A percentile compares a stretch with the other conserved stretches of the same genome.
These are phyloP conservation scores for Acephala macrosclerotiorum DNA, from an alignment of 2,329 filamentous ascomycete species.

Conservation along the genomic window DNA sequence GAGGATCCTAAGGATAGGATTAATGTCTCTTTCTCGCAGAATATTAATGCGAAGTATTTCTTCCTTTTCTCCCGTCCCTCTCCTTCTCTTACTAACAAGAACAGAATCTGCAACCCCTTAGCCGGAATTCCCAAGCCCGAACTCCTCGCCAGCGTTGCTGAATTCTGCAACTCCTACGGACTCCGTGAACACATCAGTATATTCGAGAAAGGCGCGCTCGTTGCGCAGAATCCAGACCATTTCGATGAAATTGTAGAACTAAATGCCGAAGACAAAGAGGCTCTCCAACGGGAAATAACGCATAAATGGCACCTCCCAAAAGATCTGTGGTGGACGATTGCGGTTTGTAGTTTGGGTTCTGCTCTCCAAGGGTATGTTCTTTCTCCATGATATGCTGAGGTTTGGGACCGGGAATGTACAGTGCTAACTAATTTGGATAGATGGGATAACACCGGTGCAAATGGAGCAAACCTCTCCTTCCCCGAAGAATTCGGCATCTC, in stretches of 20 bases:
- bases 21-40: constrained; percentile 15
- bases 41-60: constrained; percentile 22
- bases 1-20: constrained; percentile 19
- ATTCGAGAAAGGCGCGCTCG: constrained; percentile 45
- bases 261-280: constrained; percentile 37
- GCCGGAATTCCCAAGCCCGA: constrained; percentile 57
- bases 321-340: constrained; percentile 2
- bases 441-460: constrained; percentile 12
- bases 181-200: constrained; percentile 50
- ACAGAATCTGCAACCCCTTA: constrained; percentile 54
- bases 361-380: neutral
- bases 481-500: constrained; percentile 10
- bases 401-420: neutral
- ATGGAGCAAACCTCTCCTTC: constrained; percentile 9
- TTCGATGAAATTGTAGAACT: constrained; percentile 35
- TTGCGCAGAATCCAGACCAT: constrained; percentile 45
- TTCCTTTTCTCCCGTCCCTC: constrained; percentile 6
- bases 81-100: neutral
- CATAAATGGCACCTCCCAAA: constrained; percentile 3
- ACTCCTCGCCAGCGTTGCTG: constrained; percentile 60
- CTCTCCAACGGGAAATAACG: constrained; percentile 13
- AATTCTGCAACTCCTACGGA: constrained; percentile 64
- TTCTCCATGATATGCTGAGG: neutral
- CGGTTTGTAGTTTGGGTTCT: neutral
- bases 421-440: neutral